Evolutionary conservation across 2,329 filamentous ascomycete genomes (phyloP).

Genomic region (Ambrosiella cleistominuta): DNA sequence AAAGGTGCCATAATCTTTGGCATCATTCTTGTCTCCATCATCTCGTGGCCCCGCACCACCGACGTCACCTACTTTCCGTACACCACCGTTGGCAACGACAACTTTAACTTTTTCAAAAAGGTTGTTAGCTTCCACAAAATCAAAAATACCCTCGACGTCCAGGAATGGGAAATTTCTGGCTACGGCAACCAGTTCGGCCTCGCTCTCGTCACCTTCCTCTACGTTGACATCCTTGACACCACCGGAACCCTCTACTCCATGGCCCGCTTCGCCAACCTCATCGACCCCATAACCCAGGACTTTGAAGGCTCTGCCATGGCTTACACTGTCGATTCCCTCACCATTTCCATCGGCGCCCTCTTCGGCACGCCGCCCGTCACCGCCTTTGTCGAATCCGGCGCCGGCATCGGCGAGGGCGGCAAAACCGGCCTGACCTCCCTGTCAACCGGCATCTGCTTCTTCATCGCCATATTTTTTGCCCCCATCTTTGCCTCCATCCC

Average conservation of each 20-base stretch:
- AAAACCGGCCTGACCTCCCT: constrained; percentile 57
- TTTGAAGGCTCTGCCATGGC: constrained; percentile 74
- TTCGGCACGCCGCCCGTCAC: constrained; percentile 56
- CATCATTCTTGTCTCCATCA: constrained; percentile 68
- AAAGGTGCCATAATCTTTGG: constrained; percentile 76
- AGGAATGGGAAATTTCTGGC: constrained; percentile 52
- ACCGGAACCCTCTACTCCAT: constrained; percentile 68
- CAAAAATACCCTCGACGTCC: constrained; percentile 46
- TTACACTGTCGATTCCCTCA: constrained; percentile 53
- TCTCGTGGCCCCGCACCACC: constrained; percentile 70
- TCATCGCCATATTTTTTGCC: constrained; percentile 56
- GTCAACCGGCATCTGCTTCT: constrained; percentile 50
- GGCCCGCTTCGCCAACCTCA: constrained; percentile 54
- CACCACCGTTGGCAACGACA: constrained; percentile 46
- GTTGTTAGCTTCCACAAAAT: constrained; percentile 76
- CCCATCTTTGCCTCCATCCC: constrained; percentile 63
- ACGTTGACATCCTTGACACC: constrained; percentile 64
- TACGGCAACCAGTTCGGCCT: constrained; percentile 64
- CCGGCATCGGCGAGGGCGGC: constrained; percentile 59
- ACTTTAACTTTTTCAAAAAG: constrained; percentile 75
- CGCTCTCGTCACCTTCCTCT: constrained; percentile 62
- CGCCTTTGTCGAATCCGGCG: constrained; percentile 58
- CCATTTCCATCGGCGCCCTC: constrained; percentile 53
- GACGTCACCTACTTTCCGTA: constrained; percentile 68
- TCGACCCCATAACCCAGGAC: constrained; percentile 51